These are phyloP conservation scores for Saturnispora gosingensis DNA, from an alignment of 805 yeast genomes.

Conservation along the genomic window DNA sequence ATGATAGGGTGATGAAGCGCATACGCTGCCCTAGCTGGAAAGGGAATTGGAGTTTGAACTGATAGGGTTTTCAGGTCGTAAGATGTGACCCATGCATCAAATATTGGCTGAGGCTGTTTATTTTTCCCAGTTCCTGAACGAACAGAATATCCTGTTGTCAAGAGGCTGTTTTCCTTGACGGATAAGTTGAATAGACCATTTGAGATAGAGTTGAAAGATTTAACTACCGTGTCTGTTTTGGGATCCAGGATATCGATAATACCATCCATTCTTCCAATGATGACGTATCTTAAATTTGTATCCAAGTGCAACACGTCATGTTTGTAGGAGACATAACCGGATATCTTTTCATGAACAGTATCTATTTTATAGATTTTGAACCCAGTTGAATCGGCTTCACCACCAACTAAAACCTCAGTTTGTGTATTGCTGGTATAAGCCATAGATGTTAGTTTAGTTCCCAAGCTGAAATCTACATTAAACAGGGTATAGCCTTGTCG, in stretches of 20 bases:
- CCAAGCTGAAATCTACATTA: conserved; percentile 20
- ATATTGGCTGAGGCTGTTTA: conserved; percentile 28
- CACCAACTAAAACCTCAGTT: conserved; percentile 38
- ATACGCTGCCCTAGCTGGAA: conserved; percentile 82
- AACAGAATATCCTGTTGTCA: conserved; percentile 74
- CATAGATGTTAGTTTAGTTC: conserved; percentile 32
- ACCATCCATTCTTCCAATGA: conserved; percentile 53
- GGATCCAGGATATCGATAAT: conserved; percentile 58
- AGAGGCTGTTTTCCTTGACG: conserved; percentile 53
- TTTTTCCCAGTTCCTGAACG: conserved; percentile 37
- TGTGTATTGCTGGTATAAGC: conserved; percentile 33
- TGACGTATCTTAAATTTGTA: conserved; percentile 42
- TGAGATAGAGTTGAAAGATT: conserved; percentile 50
- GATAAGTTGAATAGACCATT: conserved; percentile 57
- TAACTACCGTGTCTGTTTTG: conserved; percentile 34
- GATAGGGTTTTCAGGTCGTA: conserved; percentile 70
- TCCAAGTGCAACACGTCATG: conserved; percentile 40
- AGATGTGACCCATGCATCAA: conserved; percentile 77
- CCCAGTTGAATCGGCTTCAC: conserved; percentile 21
- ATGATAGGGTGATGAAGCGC: conserved; percentile 81
- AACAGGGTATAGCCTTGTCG: conserved; percentile 46
- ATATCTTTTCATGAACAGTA: conserved; percentile 29
- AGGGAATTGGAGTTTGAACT: conserved; percentile 70
- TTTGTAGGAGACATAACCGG: conserved; percentile 32
- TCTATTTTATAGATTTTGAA: conserved; percentile 35